Conservation (phyloP, 2,329 filamentous ascomycete species). For the Lasiodiplodia citricola region DNA sequence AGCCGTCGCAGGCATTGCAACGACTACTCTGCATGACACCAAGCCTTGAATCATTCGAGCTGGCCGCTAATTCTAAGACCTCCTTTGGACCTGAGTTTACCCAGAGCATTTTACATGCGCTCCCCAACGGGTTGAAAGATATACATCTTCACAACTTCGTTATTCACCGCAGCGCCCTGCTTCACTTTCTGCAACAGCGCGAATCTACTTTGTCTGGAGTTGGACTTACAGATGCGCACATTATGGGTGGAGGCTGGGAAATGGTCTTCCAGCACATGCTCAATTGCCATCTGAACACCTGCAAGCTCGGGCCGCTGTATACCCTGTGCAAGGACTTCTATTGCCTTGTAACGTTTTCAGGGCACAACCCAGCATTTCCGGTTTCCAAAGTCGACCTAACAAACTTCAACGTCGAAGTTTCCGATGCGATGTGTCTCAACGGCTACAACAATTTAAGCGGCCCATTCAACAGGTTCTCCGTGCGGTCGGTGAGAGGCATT, state of each 20-base stretch:
- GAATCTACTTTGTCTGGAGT: background rate
- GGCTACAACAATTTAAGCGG: no score
- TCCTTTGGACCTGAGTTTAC: background rate
- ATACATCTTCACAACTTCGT: background rate
- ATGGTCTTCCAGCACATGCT: background rate
- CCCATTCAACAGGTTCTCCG: no score
- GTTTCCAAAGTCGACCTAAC: background rate
- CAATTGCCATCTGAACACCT: background rate
- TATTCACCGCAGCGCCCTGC: background rate
- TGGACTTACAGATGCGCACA: background rate
- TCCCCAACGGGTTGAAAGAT: background rate
- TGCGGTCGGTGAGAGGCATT: no score
- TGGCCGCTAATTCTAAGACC: background rate
- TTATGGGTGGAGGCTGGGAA: background rate
- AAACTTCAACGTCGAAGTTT: no score
- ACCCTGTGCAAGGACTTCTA: background rate
- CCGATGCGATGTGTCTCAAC: no score
- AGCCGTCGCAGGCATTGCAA: background rate
- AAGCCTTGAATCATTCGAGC: background rate
- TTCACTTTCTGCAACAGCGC: background rate
- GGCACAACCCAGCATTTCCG: no score
- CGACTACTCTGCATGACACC: background rate
- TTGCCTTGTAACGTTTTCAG: no score
- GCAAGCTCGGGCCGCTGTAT: background rate
- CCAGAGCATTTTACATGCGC: background rate